phyloP scores from a whole-genome alignment of 495 filamentous ascomycete genomes.

The Letharia lupina region DNA sequence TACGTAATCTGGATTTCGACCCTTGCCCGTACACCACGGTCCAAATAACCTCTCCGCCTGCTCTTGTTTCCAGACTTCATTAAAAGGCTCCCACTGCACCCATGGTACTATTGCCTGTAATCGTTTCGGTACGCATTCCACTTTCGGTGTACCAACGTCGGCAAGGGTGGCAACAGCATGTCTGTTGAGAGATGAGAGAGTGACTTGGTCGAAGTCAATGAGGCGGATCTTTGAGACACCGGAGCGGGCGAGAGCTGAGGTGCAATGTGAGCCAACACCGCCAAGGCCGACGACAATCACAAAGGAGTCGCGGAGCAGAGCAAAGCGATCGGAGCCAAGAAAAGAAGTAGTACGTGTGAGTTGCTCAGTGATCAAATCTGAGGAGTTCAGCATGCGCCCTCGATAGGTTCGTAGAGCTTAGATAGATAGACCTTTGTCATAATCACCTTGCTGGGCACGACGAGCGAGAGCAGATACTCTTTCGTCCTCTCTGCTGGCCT shows the following conservation, averaged over 20 bases:
- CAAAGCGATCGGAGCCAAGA: constrained; percentile 71
- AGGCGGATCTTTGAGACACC: constrained; percentile 80
- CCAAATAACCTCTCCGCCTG: constrained; percentile 57
- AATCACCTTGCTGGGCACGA: constrained; percentile 78
- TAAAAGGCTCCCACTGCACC: constrained; percentile 79
- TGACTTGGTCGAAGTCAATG: constrained; percentile 97
- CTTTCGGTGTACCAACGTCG: constrained; percentile 93
- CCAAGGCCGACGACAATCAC: constrained; percentile 88
- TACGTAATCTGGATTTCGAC: constrained; percentile 69
- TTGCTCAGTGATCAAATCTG: constrained; percentile 89
- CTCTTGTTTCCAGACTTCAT: constrained; percentile 69
- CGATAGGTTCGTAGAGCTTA: background rate
- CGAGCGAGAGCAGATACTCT: constrained; percentile 65
- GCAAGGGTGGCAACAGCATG: constrained; percentile 90
- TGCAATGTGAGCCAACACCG: constrained; percentile 88
- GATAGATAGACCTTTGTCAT: constrained; percentile 61
- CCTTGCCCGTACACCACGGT: constrained; percentile 49
- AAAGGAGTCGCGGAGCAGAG: constrained; percentile 69
- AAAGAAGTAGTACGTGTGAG: constrained; percentile 92
- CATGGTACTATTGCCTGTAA: constrained; percentile 83
- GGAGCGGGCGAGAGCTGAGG: constrained; percentile 77
- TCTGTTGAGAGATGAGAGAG: constrained; percentile 82
- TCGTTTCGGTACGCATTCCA: constrained; percentile 66
- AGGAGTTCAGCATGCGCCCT: constrained; percentile 12
- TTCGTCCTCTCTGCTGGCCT: constrained; percentile 65